Percentiles rank a stretch among this genome's conserved stretches.
Conservation (phyloP, 345 rosid species). For the Punica granatum region DNA sequence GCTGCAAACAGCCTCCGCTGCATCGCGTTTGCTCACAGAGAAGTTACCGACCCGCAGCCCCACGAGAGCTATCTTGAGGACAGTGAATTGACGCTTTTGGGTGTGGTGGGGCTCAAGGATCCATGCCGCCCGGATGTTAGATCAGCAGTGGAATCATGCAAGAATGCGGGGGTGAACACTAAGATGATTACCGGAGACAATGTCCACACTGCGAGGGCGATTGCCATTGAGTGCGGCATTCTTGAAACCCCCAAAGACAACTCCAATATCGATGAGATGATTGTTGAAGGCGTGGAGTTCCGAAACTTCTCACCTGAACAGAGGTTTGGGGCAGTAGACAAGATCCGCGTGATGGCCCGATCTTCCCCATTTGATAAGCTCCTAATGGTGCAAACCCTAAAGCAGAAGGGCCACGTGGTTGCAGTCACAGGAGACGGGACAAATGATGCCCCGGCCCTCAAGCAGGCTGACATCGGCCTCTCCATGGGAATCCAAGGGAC, state of each 20-base stretch:
- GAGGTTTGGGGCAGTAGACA: conserved; percentile 5
- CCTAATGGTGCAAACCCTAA: conserved; percentile 36
- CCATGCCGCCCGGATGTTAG: conserved; percentile 37
- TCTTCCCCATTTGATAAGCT: conserved; percentile 49
- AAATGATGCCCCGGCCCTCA: conserved; percentile 47
- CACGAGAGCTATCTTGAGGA: background rate
- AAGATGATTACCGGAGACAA: conserved; percentile 20
- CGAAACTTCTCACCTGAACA: conserved; percentile 14
- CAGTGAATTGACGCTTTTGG: conserved; percentile 22
- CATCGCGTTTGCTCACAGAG: conserved; percentile 36
- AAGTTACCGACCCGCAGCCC: background rate
- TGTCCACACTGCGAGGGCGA: conserved; percentile 19
- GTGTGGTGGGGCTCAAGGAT: conserved; percentile 34
- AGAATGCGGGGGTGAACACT: conserved; percentile 23
- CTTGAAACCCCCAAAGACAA: conserved; percentile 9
- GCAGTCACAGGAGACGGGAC: conserved; percentile 53
- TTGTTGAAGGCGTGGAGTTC: conserved; percentile 18
- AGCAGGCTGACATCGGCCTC: conserved; percentile 14
- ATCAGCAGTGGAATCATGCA: conserved; percentile 28
- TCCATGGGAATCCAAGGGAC: conserved; percentile 14
- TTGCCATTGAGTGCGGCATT: conserved; percentile 22
- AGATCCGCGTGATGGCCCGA: conserved; percentile 36
- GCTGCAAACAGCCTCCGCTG: conserved; percentile 44
- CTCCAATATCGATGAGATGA: conserved; percentile 5
- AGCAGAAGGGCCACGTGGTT: conserved; percentile 32